Evolutionary conservation across 1,284 basidiomycete genomes (phyloP).

Genomic region (Ganoderma resinaceum): DNA sequence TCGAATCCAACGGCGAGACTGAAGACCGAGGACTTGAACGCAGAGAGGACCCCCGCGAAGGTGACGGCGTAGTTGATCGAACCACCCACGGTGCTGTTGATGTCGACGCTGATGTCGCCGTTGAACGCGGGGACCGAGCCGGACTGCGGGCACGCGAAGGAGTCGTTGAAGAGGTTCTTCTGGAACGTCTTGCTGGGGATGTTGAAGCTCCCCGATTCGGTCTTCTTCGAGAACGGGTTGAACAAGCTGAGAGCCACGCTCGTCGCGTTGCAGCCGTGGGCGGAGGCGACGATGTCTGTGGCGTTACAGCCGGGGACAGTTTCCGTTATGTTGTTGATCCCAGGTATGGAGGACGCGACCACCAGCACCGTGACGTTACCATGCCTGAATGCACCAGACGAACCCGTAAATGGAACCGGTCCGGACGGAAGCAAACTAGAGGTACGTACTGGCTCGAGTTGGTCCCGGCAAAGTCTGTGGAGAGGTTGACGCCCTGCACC

Average conservation of each 20-base stretch:
- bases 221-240: neutral
- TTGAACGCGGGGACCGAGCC: neutral
- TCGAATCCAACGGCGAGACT: constrained; percentile 2
- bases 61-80: neutral
- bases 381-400: neutral
- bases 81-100: constrained; percentile 3
- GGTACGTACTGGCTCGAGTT: constrained; percentile 40
- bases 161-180: neutral
- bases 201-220: neutral
- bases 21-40: neutral
- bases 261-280: neutral
- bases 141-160: constrained; percentile 8
- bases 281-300: too few relatives aligned
- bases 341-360: neutral
- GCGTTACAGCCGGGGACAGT: too few relatives aligned
- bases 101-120: neutral
- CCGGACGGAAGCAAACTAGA: too few relatives aligned
- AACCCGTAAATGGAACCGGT: neutral
- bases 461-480: constrained; percentile 47
- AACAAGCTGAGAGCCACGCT: neutral
- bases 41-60: neutral
- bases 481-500: constrained; percentile 50
- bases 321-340: neutral
- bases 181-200: constrained; percentile 9
- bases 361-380: neutral